Evolutionary conservation across 306 rosid genomes (phyloP), one percentile per base, ranked within the genome.

Genomic region (Quercus cerris): DNA sequence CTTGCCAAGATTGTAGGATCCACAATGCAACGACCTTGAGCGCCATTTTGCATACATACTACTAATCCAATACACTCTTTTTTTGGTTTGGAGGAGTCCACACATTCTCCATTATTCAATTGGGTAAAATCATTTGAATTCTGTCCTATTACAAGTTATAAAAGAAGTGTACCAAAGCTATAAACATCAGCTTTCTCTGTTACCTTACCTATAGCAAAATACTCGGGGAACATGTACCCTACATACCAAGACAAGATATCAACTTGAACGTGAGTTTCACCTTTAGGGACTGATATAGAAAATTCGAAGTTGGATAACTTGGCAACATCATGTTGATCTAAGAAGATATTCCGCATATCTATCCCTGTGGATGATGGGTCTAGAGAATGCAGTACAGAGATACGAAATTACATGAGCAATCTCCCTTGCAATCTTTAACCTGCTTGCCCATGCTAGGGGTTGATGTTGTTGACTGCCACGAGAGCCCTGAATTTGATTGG

Each of bases 321-420:
- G 19, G 70, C 51, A 38, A 20, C 25, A 11, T 27, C 30, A 1
- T 74, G 54, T 30, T 46, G 23, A 30, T 70, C 68, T 38, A 81
- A 70, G 72, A 68, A 75, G 56, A 75, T 31, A 11, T 58, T 31
- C 3, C 0, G 20, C 9, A 14, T 4, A 17, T 46, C 23, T 22
- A 23, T 81, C 31, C 44, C 70, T 19, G 19, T 70, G 77, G 49
- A 76, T 76, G 69, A 76, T 23, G 66, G 66, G 66, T 23, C 31
- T 59, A 1, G 66, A 23, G 66, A 59, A 59, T 23, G 18, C 31
- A 9, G 25, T 22, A 76, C 4, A 13, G 66, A 59, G 15, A 59
- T 22, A 58, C 23, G 66, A 7, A 11, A 59, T 59, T 59, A 14
- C 6, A 22, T 59, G 31, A 59, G 66, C 66, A 23, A 62, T 13